phyloP scores from a whole-genome alignment of 2,329 filamentous ascomycete genomes.

The Sclerotinia spermophila region DNA sequence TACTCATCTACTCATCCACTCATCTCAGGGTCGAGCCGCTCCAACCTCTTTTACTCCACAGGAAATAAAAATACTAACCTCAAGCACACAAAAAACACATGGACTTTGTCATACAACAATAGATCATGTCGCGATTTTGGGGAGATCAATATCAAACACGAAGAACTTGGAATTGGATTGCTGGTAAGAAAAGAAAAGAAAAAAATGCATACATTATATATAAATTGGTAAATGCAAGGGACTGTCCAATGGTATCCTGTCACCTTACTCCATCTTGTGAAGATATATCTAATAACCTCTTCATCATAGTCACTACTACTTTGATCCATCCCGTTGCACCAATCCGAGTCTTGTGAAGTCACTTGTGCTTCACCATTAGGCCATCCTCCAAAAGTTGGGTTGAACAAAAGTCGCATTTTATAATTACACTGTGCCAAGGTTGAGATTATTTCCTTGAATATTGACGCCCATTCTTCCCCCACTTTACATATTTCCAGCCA shows the following conservation, averaged over 20 bases:
- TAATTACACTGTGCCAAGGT: slow-evolving; percentile 31
- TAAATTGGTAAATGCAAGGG: slow-evolving; percentile 1
- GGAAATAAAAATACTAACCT: neutral
- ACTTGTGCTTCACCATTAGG: slow-evolving; percentile 4
- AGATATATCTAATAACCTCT: slow-evolving; percentile 10
- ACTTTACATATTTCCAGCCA: slow-evolving; percentile 30
- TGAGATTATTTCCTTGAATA: slow-evolving; percentile 14
- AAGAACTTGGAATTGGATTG: neutral
- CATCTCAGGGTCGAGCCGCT: neutral
- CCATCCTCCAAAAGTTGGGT: neutral
- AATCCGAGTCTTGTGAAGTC: slow-evolving; percentile 4
- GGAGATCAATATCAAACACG: neutral
- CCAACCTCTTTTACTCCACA: neutral
- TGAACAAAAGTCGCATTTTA: neutral
- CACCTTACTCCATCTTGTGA: slow-evolving; percentile 5
- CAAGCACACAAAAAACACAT: neutral
- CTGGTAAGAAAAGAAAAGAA: neutral
- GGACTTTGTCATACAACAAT: neutral
- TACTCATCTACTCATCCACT: neutral
- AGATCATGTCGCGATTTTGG: neutral
- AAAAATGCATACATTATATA: slow-evolving; percentile 9
- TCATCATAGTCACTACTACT: slow-evolving; percentile 7
- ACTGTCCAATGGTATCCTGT: slow-evolving; percentile 8
- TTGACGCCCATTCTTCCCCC: neutral
- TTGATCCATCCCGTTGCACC: neutral